A percentile compares a stretch with the other conserved stretches of the same genome.
Evolutionary conservation across 495 filamentous ascomycete species (phyloP).

Genomic region (Trypethelium eluteriae): DNA sequence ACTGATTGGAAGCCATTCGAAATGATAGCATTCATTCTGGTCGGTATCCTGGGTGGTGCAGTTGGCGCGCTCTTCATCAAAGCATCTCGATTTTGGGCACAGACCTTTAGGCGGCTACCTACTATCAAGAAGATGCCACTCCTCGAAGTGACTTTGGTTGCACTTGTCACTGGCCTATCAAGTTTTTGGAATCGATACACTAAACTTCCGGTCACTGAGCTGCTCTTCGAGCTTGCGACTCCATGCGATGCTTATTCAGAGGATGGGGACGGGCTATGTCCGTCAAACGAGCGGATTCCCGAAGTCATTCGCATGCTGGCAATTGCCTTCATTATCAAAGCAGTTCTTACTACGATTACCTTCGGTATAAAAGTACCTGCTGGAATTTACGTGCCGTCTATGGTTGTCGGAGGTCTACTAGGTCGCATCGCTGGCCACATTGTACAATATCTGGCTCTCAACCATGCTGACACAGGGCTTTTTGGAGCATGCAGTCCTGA

Average conservation of each 20-base stretch:
- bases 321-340: slow-evolving; percentile 81
- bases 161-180: slow-evolving; percentile 70
- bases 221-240: slow-evolving; percentile 81
- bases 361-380: slow-evolving; percentile 94
- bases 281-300: slow-evolving; percentile 65
- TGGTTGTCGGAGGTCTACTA: slow-evolving; percentile 94
- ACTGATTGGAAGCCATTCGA: slow-evolving; percentile 94
- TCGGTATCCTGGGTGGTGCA: slow-evolving; percentile 78
- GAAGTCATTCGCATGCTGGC: slow-evolving; percentile 60
- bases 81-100: slow-evolving; percentile 80
- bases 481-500: slow-evolving; percentile 66
- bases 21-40: slow-evolving; percentile 70
- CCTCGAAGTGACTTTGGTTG: slow-evolving; percentile 81
- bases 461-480: slow-evolving; percentile 60
- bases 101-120: slow-evolving; percentile 73
- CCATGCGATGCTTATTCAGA: slow-evolving; percentile 65
- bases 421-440: slow-evolving; percentile 81
- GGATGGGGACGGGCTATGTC: slow-evolving; percentile 63
- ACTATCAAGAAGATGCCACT: slow-evolving; percentile 76
- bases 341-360: slow-evolving; percentile 74
- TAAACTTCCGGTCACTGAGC: slow-evolving; percentile 78
- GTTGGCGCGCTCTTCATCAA: slow-evolving; percentile 93
- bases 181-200: slow-evolving; percentile 94
- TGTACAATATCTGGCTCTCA: slow-evolving; percentile 73
- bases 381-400: slow-evolving; percentile 94